phyloP scores from a whole-genome alignment of 306 rosid species.

The Acacia confusa region DNA sequence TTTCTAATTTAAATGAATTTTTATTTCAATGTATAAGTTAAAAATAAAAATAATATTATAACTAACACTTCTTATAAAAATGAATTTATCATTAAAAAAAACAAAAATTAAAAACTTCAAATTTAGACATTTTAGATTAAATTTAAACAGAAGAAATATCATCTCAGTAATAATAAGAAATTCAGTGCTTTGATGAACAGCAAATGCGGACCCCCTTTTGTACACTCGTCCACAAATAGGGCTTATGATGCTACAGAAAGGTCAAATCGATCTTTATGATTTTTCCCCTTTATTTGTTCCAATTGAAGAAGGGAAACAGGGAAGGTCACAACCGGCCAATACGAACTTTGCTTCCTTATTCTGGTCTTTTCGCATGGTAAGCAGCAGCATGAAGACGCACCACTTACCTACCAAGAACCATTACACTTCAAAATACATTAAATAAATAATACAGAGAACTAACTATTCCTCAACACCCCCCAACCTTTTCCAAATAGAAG shows the following conservation, averaged over 20 bases:
- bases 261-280: not conserved
- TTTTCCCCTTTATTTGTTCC: not conserved
- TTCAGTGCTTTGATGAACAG: too few species aligned
- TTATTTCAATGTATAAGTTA: too few species aligned
- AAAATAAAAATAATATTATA: too few species aligned
- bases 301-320: not conserved
- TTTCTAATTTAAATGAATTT: too few species aligned
- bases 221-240: not conserved
- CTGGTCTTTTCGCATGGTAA: not conserved
- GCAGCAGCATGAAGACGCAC: constrained; percentile 15
- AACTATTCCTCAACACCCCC: constrained; percentile 5
- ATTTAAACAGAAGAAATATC: too few species aligned
- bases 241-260: not conserved
- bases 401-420: constrained; percentile 37
- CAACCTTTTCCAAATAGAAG: not conserved
- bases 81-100: too few species aligned
- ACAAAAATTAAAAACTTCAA: too few species aligned
- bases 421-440: constrained; percentile 28
- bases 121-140: too few species aligned
- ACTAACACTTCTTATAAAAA: too few species aligned
- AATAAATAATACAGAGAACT: constrained; percentile 26
- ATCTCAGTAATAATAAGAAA: too few species aligned
- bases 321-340: not conserved
- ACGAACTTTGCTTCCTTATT: not conserved
- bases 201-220: not conserved